Percentiles rank a stretch among this genome's conserved stretches.
Evolutionary conservation across 192 early-diverging fungal genomes (phyloP).

Genomic region (Chytriomyces confervae): DNA sequence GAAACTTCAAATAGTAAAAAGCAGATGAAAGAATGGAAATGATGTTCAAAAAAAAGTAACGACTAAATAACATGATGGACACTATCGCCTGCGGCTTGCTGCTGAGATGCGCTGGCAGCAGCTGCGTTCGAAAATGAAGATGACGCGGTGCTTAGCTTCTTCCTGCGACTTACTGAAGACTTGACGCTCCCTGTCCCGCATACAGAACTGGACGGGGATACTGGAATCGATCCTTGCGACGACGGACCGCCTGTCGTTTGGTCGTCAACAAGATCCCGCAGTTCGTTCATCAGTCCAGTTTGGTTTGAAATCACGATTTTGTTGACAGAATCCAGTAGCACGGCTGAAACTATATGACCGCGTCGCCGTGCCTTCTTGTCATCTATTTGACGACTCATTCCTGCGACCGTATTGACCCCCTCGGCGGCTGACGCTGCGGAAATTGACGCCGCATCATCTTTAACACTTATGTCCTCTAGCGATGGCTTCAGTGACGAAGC

Average conservation of each 20-base stretch:
- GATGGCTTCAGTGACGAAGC: neutral
- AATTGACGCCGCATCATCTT: neutral
- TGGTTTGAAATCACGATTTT: neutral
- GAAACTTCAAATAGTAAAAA: no score
- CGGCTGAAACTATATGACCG: neutral
- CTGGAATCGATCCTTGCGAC: neutral
- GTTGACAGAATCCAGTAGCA: neutral
- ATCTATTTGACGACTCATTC: neutral
- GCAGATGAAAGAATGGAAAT: neutral
- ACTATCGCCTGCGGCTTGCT: neutral
- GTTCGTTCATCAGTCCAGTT: neutral
- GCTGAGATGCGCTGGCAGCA: neutral
- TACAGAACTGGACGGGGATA: neutral
- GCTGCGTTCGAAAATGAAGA: neutral
- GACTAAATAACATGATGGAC: neutral
- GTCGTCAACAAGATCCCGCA: neutral
- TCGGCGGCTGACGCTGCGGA: neutral
- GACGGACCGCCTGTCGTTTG: neutral
- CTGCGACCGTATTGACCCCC: neutral
- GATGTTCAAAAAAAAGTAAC: neutral
- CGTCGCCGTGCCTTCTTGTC: neutral
- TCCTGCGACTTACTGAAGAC: neutral
- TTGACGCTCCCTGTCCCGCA: neutral
- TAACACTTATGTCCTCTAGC: neutral
- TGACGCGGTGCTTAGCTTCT: neutral